Conservation (phyloP, 108 stramenopile genomes). For the Cylindrotheca fusiformis region DNA sequence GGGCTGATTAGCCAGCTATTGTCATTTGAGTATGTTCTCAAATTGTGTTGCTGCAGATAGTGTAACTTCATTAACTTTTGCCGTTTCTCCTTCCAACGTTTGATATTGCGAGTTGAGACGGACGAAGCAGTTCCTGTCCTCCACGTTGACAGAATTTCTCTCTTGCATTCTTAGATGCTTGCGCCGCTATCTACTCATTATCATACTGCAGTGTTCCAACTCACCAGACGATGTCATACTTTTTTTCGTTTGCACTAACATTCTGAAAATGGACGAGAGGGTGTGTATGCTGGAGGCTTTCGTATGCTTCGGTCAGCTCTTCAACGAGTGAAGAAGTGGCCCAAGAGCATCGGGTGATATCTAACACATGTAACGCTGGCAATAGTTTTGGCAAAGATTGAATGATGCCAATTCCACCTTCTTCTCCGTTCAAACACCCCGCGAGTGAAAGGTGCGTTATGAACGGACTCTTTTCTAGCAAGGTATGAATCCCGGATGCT, state of each 20-base stretch:
- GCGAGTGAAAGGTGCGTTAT: slow-evolving; percentile 31
- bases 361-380: slow-evolving; percentile 19
- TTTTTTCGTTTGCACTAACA: no score
- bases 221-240: not conserved
- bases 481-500: slow-evolving; percentile 1
- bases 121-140: no score
- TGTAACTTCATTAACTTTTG: no score
- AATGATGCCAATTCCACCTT: slow-evolving; percentile 5
- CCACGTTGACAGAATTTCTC: no score
- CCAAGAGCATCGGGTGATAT: slow-evolving; percentile 28
- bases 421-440: slow-evolving; percentile 14
- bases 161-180: no score
- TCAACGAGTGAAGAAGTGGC: not conserved
- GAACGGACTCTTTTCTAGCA: slow-evolving; percentile 13
- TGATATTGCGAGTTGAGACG: no score
- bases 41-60: no score
- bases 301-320: not conserved
- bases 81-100: no score
- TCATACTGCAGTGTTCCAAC: no score
- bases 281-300: not conserved
- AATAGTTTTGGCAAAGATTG: slow-evolving; percentile 5
- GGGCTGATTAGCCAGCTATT: no score
- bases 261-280: not conserved
- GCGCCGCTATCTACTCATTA: no score
- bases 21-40: no score